phyloP scores from a whole-genome alignment of 2,329 filamentous ascomycete genomes.

The Ceratocystis cacaofunesta region DNA sequence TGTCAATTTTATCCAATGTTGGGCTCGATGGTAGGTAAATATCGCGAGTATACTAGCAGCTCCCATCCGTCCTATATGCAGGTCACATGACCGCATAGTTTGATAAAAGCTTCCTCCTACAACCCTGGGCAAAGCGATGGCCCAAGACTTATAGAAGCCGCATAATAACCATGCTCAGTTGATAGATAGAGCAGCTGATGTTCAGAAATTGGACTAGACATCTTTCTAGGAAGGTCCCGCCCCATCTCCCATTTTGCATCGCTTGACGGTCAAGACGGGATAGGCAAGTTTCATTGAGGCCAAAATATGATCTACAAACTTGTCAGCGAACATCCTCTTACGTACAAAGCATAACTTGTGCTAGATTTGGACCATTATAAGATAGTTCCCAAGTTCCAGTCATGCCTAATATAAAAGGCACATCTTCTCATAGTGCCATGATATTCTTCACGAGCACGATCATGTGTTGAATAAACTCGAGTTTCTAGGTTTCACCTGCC shows the following conservation, averaged over 20 bases:
- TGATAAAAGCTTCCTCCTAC: background rate
- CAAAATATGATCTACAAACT: background rate
- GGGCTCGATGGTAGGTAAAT: background rate
- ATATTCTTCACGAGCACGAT: background rate
- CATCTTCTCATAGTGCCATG: background rate
- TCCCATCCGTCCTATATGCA: background rate
- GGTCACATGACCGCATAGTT: conserved; percentile 4
- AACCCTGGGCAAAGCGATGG: background rate
- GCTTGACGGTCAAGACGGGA: background rate
- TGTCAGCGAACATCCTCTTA: background rate
- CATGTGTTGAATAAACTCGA: background rate
- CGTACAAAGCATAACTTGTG: background rate
- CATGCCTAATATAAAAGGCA: background rate
- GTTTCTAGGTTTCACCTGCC: background rate
- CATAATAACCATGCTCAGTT: background rate
- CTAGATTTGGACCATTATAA: background rate
- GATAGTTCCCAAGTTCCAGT: background rate
- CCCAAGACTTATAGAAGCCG: background rate
- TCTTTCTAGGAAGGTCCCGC: background rate
- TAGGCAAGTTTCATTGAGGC: background rate
- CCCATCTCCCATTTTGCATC: background rate
- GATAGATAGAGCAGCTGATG: no score
- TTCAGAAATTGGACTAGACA: background rate
- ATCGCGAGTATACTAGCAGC: background rate
- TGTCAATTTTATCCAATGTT: background rate